Base-by-base conservation (phyloP, 495 filamentous ascomycete genomes). In the Lasiosphaeria miniovina region DNA sequence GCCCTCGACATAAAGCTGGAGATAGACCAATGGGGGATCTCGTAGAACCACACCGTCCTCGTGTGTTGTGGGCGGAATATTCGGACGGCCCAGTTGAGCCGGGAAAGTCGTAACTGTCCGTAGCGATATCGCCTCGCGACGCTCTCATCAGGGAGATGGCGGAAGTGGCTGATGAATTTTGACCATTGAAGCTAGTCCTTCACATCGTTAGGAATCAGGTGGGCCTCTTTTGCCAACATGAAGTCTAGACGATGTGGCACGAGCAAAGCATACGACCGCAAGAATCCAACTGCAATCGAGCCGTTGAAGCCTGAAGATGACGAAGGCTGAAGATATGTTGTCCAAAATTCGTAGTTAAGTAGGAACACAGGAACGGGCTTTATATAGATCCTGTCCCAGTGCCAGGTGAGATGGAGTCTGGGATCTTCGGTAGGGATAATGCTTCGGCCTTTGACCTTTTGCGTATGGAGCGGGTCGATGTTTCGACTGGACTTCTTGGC, bases 401-500 rank as follows among this genome's bases (percentile, higher is more conserved):
- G 6, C 57, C 49, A 59, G 49, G 33, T 46, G 36, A 59, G 57
- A 53, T 59, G 49, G 36, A 59, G 57, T 14, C 31, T 52, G 34
- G 57, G 49, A 31, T 62, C 60, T 41, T 62, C 60, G 14, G 54
- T 54, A 38, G 49, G 24, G 54, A 62, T 38, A 14, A 62, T 58
- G 32, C 14, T 54, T 35, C 54, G 36, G n/a, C 54, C 49, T 40
- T 62, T 62, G 49, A 54, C 40, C 6, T 14, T 32, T 34, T 53
- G 49, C 14, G 5, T 46, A 48, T 62, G 54, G 38, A 62, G 54
- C 36, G 60, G 54, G 60, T 62, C 60, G 49, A 62, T 58, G 40
- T 57, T 52, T 11, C 17, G 46, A 31, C 60, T 33, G 10, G 54
- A 52, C 36, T 52, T 57, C 15, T 32, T 57, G 2, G 38, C 40